These are phyloP conservation scores for Secale cereale DNA, from an alignment of 176 grass and related monocot species.

Conservation along the genomic window DNA sequence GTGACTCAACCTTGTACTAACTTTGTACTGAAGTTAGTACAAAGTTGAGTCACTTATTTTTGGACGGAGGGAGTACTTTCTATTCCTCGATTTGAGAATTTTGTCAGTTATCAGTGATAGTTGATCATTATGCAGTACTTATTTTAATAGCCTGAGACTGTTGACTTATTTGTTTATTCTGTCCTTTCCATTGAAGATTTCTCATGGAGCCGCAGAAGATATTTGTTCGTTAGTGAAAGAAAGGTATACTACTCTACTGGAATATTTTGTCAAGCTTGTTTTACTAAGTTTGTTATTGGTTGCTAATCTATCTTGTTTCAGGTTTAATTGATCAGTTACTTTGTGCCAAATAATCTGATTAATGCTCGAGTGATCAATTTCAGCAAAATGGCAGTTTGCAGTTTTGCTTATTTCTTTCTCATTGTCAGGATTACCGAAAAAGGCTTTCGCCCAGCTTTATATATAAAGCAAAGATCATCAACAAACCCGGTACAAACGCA, in stretches of 20 bases:
- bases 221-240: constrained; percentile 77
- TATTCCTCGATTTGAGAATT: not conserved
- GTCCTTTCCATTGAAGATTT: constrained; percentile 53
- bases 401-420: not conserved
- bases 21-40: no score
- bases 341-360: not conserved
- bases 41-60: no score
- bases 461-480: no score
- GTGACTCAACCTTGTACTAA: no score
- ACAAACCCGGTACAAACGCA: no score
- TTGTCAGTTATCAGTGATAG: not conserved
- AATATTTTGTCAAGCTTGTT: constrained; percentile 5
- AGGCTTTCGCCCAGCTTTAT: no score
- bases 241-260: constrained; percentile 44
- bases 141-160: constrained; percentile 6
- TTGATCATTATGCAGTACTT: not conserved
- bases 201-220: constrained; percentile 66
- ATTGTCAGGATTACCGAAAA: constrained; percentile 13
- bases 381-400: not conserved
- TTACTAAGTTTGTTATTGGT: not conserved
- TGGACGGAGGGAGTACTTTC: no score
- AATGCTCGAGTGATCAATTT: constrained; percentile 18
- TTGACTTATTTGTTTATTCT: constrained; percentile 21
- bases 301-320: constrained; percentile 17
- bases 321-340: not conserved